A percentile compares a stretch with the other conserved stretches of the same genome.
Conservation (phyloP, 371 early-diverging fungal species). For the Mucor irregularis region DNA sequence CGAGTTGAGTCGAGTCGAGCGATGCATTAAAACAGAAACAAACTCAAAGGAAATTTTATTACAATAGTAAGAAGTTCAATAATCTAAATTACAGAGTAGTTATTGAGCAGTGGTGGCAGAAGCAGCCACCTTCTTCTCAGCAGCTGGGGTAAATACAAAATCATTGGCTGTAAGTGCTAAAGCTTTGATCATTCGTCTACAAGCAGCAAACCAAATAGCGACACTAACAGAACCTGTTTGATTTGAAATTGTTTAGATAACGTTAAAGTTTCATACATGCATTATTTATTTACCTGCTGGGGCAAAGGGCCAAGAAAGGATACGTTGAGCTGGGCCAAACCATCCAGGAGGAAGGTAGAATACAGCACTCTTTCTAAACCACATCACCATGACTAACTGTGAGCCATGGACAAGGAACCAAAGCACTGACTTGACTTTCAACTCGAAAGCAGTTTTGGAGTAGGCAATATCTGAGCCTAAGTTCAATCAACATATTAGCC, state of each 20-base stretch:
- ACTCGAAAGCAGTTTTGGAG: slow-evolving; percentile 73
- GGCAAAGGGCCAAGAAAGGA: slow-evolving; percentile 79
- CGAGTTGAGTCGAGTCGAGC: too few species aligned
- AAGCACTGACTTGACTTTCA: slow-evolving; percentile 73
- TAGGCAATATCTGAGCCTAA: slow-evolving; percentile 67
- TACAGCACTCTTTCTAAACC: slow-evolving; percentile 72
- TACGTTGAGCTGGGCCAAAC: slow-evolving; percentile 78
- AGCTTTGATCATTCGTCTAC: slow-evolving; percentile 56
- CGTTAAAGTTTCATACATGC: neutral
- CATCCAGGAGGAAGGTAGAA: slow-evolving; percentile 83
- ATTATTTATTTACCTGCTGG: slow-evolving; percentile 58
- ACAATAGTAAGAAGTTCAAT: too few species aligned
- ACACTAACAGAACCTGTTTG: slow-evolving; percentile 80
- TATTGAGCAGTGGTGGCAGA: neutral
- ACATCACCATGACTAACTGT: slow-evolving; percentile 66
- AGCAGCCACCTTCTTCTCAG: slow-evolving; percentile 16
- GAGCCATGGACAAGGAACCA: slow-evolving; percentile 74
- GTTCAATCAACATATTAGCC: neutral
- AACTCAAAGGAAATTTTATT: too few species aligned
- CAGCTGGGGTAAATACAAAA: slow-evolving; percentile 27
- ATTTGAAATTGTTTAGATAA: too few species aligned
- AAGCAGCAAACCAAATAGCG: slow-evolving; percentile 71
- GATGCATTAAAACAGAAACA: too few species aligned
- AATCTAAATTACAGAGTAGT: too few species aligned
- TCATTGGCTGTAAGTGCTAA: slow-evolving; percentile 36